phyloP scores from a whole-genome alignment of 140 eudicot species.

The Anethum foeniculum region DNA sequence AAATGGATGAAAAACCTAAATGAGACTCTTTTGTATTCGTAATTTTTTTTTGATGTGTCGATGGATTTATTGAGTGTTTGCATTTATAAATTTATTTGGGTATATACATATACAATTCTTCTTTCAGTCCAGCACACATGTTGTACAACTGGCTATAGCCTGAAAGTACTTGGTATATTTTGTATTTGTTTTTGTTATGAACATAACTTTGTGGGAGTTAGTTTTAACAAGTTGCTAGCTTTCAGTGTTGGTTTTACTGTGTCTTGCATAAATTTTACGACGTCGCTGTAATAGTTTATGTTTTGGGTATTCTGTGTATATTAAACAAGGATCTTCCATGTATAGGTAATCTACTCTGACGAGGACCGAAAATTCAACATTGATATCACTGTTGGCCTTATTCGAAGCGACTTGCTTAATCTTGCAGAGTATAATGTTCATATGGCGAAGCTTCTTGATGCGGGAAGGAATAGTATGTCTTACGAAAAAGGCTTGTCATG shows the following conservation, averaged over 20 bases:
- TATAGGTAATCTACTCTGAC: constrained; percentile 85
- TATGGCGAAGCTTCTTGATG: constrained; percentile 90
- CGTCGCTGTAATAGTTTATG: background rate
- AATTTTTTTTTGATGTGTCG: background rate
- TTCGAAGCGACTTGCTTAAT: constrained; percentile 66
- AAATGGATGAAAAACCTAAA: background rate
- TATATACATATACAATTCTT: background rate
- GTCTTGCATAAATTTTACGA: background rate
- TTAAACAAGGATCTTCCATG: background rate
- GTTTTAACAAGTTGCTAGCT: background rate
- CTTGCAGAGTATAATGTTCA: constrained; percentile 89
- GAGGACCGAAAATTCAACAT: constrained; percentile 87
- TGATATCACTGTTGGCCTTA: constrained; percentile 83
- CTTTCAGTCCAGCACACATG: background rate
- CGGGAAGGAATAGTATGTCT: constrained; percentile 87
- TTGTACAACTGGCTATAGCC: background rate
- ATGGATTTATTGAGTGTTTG: background rate
- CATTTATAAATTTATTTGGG: background rate
- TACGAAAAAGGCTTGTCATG: background rate
- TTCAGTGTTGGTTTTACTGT: background rate
- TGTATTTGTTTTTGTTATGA: background rate
- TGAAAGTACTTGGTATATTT: background rate
- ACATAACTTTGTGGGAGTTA: background rate
- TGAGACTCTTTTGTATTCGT: background rate
- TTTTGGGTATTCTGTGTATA: background rate